Base-by-base conservation (phyloP, 1,139 yeast species). In the Magnusiomyces suaveolens region DNA sequence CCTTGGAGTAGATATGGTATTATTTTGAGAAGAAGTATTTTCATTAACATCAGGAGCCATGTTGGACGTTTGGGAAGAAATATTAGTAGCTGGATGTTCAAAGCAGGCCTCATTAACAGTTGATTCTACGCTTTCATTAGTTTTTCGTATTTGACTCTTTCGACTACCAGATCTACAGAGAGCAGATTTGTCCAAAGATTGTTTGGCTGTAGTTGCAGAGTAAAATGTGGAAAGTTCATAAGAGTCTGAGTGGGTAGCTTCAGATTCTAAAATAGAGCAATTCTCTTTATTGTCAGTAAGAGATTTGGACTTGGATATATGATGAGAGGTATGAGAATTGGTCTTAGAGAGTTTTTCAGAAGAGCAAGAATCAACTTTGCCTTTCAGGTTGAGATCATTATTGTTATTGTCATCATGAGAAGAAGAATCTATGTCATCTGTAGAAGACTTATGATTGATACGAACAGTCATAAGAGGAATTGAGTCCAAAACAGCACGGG, bases 401-500 rank as follows among this genome's bases (percentile, higher is more conserved):
- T 43, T 51, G 6, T 29, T 6, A 29, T 29, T 29, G 6, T 29
- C 10, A 6, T 29, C 16, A 38, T 38, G 18, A 16, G 6, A 8
- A 16, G 6, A 10, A 38, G 41, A n/a, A n/a, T n/a, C 20, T 8
- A 12, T 18, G 16, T 6, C 41, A 8, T 38, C 41, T 8, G 41
- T n/a, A 8, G 41, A 8, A 38, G 20, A 20, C 29, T 46, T 38
- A 36, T 53, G 52, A 33, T 52, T 46, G 41, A 58, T 60, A 14
- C 62, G 64, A 26, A 67, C 65, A 33, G 64, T 59, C n/a, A 69
- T 70, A 20, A 69, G 56, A 1, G 73, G 73, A 46, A 69, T 67
- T 2, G 73, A 66, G 56, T 69, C 73, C 44, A 69, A 59, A 24
- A 69, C 71, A 1, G 73, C 73, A 26, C 70, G 57, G 1, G 73